phyloP scores from a whole-genome alignment of 208 protist genomes.

The Crithidia bombi region DNA sequence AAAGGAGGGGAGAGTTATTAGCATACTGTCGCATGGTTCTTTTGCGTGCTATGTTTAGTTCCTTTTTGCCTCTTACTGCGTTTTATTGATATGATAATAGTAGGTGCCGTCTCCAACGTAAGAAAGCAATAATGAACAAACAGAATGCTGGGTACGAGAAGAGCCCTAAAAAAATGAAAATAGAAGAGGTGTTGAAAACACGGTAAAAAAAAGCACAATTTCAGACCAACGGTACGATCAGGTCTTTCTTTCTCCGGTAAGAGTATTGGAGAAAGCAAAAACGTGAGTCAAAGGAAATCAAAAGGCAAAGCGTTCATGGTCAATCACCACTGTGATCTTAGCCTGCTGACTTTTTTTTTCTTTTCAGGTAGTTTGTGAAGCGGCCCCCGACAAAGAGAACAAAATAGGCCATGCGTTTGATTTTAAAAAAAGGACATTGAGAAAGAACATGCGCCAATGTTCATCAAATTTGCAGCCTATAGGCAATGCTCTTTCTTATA shows the following conservation, averaged over 20 bases:
- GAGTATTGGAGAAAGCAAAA: slow-evolving; percentile 5
- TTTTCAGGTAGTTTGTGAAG: background rate
- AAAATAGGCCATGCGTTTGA: background rate
- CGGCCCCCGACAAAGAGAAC: background rate
- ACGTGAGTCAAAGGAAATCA: background rate
- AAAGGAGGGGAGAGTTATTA: slow-evolving; percentile 5
- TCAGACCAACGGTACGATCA: too few relatives aligned
- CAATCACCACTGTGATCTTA: background rate
- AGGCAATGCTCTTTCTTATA: background rate
- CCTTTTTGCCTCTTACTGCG: background rate
- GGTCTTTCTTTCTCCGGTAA: too few relatives aligned
- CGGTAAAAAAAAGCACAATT: background rate
- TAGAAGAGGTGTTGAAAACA: background rate
- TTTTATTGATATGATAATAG: background rate
- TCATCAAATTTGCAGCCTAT: background rate
- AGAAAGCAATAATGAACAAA: slow-evolving; percentile 10
- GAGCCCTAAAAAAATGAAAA: slow-evolving; percentile 3
- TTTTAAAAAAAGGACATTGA: background rate
- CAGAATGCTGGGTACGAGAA: slow-evolving; percentile 18
- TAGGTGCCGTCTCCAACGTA: slow-evolving; percentile 3
- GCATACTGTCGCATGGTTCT: background rate
- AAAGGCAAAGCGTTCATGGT: background rate
- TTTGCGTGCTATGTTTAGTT: background rate
- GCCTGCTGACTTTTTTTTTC: background rate
- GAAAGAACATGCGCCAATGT: slow-evolving; percentile 12